Evolutionary conservation across 805 yeast genomes (phyloP), one percentile per base, ranked within the genome.

Genomic region (Lipomyces japonicus): DNA sequence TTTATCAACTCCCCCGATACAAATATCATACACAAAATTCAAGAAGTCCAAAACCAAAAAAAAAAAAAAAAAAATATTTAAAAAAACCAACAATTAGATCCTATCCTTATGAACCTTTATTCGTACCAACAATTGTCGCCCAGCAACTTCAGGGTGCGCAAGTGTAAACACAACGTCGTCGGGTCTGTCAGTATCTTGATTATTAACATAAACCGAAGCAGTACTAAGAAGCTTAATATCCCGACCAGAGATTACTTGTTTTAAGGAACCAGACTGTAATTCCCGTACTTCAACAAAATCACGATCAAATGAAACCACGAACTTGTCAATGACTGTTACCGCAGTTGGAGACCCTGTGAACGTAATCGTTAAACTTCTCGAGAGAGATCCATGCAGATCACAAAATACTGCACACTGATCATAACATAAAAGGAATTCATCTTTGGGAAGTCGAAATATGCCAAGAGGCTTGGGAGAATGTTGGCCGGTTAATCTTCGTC

Each of bases 261-360:
- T 75, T 21, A 72, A 58, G 32, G 64, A 63, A 5, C 68, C 66
- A 2, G 52, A 75, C 39, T 75, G 75, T 23, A 83, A 69, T 31
- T 80, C 74, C 71, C 89, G 80, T 2, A 87, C 73, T 61, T 87
- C 95, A 6, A 86, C 72, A 41, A 81, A 75, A 57, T 84, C 88
- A 19, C 81, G 80, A 37, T 83, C 79, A 25, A 80, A 74, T 3
- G 84, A 64, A 5, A 81, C 63, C 48, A 81, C 64, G 58, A 71
- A 77, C 12, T 77, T 78, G 32, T 71, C 71, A 40, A 72, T 70
- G 16, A 77, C 65, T 2, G 74, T 68, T 4, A 73, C 75, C 1
- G 60, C 51, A 18, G 43, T 42, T 21, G 69, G 64, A 32, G 51
- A 51, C 44, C 68, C 61, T 63, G 63, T 57, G 57, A 77, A 78